Conservation (phyloP, 139 green algal species). For the Prasinococcaceae sp. region DNA sequence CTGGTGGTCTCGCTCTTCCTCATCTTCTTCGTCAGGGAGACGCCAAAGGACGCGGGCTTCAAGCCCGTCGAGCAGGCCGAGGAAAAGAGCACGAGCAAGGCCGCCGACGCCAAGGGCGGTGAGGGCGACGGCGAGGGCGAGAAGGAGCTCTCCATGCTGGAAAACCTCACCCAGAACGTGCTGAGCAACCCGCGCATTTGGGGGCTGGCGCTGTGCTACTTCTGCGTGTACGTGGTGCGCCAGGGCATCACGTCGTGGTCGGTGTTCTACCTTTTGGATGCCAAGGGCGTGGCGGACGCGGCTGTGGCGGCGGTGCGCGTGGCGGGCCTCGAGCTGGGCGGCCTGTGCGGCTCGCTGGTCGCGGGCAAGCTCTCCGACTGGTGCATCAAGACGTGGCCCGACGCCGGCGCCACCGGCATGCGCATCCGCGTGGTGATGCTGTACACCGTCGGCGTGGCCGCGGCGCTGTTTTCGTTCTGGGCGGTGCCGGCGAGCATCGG, state of each 20-base stretch:
- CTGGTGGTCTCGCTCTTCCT: conserved; percentile 57
- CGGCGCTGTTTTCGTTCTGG: conserved; percentile 49
- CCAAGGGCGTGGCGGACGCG: conserved; percentile 35
- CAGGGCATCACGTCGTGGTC: conserved; percentile 55
- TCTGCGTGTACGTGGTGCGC: conserved; percentile 88
- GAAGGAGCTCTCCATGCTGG: conserved; percentile 28
- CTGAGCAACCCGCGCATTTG: conserved; percentile 81
- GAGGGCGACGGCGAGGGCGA: conserved; percentile 13
- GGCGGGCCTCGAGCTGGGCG: conserved; percentile 90
- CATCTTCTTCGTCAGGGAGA: conserved; percentile 50
- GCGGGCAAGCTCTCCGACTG: conserved; percentile 62
- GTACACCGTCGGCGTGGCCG: conserved; percentile 78
- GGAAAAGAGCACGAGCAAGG: conserved; percentile 3
- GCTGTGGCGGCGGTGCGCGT: conserved; percentile 36
- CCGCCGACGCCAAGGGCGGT: background rate
- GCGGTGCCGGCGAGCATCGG: conserved; percentile 40
- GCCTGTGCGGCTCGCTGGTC: conserved; percentile 73
- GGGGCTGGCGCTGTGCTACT: conserved; percentile 84
- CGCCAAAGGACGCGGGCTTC: conserved; percentile 58
- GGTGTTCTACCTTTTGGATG: conserved; percentile 88
- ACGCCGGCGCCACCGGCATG: conserved; percentile 67
- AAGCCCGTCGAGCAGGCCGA: conserved; percentile 46
- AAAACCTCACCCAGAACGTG: conserved; percentile 63
- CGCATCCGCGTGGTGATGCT: conserved; percentile 82
- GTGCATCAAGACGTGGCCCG: conserved; percentile 39